These are phyloP conservation scores for Fusarium sp. DNA, from an alignment of 2,329 filamentous ascomycete species.

Conservation along the genomic window DNA sequence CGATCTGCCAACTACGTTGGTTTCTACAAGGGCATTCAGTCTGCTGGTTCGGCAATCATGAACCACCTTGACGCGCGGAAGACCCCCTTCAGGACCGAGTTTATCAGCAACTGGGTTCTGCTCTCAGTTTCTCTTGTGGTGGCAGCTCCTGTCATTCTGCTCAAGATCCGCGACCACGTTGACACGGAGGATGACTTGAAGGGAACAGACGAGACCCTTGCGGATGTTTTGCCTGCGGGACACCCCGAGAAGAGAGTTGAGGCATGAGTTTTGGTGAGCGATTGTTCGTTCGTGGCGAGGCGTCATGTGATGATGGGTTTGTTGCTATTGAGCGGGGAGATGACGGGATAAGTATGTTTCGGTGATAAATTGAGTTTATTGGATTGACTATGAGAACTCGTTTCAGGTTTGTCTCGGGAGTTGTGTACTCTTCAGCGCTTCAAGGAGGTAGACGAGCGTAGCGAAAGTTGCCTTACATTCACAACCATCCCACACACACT, in stretches of 20 bases:
- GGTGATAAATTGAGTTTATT: not conserved
- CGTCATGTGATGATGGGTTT: not conserved
- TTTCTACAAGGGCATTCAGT: conserved; percentile 89
- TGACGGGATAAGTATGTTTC: not conserved
- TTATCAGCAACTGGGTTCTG: conserved; percentile 79
- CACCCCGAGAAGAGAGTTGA: conserved; percentile 33
- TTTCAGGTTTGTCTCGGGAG: not conserved
- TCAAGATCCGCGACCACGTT: conserved; percentile 86
- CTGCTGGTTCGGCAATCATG: conserved; percentile 73
- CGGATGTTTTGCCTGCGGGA: conserved; percentile 67
- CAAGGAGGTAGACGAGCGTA: not conserved
- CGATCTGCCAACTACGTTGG: conserved; percentile 93
- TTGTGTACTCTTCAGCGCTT: not conserved
- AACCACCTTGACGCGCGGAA: conserved; percentile 51
- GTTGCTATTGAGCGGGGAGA: not conserved
- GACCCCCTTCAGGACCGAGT: conserved; percentile 75
- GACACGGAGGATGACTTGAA: conserved; percentile 83
- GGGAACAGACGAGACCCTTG: conserved; percentile 85
- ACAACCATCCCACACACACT: no score
- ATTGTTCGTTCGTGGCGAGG: conserved; percentile 6
- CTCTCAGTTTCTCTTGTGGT: conserved; percentile 79
- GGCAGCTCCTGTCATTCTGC: conserved; percentile 82
- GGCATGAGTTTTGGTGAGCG: not conserved
- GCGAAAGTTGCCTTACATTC: not conserved
- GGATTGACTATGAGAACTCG: not conserved